Percentiles rank a stretch among this genome's conserved stretches.
These are phyloP conservation scores for Nymphaea thermarum DNA, from an alignment of 164 flowering plant species.

Conservation along the genomic window DNA sequence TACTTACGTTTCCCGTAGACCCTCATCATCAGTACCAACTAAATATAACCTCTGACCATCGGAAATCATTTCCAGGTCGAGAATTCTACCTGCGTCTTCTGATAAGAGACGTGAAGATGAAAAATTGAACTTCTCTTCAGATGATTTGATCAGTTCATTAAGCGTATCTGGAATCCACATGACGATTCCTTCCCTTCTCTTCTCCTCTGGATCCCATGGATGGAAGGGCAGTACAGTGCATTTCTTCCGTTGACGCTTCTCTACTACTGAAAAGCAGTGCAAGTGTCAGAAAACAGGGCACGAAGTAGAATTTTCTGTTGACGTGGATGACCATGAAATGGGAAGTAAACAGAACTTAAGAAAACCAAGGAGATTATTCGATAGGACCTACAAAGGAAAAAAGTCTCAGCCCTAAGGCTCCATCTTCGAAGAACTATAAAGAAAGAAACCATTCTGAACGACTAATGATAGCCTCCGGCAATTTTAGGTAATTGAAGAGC, in stretches of 20 bases:
- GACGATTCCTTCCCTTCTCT: slow-evolving; percentile 49
- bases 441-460: no score
- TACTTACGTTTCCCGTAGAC: not conserved
- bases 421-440: no score
- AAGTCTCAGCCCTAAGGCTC: no score
- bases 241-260: slow-evolving; percentile 27
- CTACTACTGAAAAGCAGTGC: slow-evolving; percentile 2
- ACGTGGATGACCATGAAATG: no score
- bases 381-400: no score
- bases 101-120: slow-evolving; percentile 37
- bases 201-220: slow-evolving; percentile 53
- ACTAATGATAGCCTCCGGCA: no score
- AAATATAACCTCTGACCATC: slow-evolving; percentile 76
- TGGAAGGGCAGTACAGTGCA: slow-evolving; percentile 88
- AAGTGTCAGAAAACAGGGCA: not conserved
- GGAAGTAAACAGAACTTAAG: no score
- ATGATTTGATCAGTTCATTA: slow-evolving; percentile 47
- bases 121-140: slow-evolving; percentile 31
- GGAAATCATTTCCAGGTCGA: slow-evolving; percentile 52
- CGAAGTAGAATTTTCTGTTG: no score
- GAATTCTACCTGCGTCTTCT: slow-evolving; percentile 69
- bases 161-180: slow-evolving; percentile 59
- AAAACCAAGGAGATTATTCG: no score
- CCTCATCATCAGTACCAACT: slow-evolving; percentile 4
- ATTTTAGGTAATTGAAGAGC: no score